Percentiles rank a stretch among this genome's conserved stretches.
These are phyloP conservation scores for Metarhizium album DNA, from an alignment of 2,329 filamentous ascomycete species.

Conservation along the genomic window DNA sequence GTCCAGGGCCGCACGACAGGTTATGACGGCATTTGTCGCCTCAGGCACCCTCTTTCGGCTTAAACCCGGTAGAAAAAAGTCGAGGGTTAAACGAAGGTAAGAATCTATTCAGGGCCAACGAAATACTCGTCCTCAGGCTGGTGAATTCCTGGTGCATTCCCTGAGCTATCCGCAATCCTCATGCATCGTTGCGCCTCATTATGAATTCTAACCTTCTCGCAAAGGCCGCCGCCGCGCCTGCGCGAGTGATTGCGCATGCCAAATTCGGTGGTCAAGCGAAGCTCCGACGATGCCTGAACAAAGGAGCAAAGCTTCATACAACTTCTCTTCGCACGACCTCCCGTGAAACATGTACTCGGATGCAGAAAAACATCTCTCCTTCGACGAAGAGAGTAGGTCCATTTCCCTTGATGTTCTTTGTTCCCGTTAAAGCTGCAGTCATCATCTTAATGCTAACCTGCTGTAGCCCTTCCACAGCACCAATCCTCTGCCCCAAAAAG, in stretches of 20 bases:
- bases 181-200: conserved; percentile 20
- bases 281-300: conserved; percentile 29
- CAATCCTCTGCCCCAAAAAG: conserved; percentile 43
- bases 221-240: conserved; percentile 35
- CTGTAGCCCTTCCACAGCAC: conserved; percentile 52
- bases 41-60: conserved; percentile 16
- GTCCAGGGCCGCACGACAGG: conserved; percentile 5
- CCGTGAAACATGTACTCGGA: conserved; percentile 11
- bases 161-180: conserved; percentile 5
- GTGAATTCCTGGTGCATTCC: conserved; percentile 2
- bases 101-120: conserved; percentile 3
- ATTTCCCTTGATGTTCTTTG: neutral
- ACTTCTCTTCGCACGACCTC: conserved; percentile 13
- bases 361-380: conserved; percentile 9
- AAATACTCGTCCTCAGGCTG: neutral
- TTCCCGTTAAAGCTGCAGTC: neutral
- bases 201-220: conserved; percentile 39
- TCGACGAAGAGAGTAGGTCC: conserved; percentile 19
- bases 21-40: conserved; percentile 21
- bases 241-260: conserved; percentile 33
- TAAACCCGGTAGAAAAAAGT: conserved; percentile 16
- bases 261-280: conserved; percentile 28
- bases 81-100: neutral
- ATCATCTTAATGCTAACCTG: neutral
- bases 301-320: conserved; percentile 25